Evolutionary conservation across 2,329 filamentous ascomycete species (phyloP).

Genomic region (Ophiostoma triangulosporum): DNA sequence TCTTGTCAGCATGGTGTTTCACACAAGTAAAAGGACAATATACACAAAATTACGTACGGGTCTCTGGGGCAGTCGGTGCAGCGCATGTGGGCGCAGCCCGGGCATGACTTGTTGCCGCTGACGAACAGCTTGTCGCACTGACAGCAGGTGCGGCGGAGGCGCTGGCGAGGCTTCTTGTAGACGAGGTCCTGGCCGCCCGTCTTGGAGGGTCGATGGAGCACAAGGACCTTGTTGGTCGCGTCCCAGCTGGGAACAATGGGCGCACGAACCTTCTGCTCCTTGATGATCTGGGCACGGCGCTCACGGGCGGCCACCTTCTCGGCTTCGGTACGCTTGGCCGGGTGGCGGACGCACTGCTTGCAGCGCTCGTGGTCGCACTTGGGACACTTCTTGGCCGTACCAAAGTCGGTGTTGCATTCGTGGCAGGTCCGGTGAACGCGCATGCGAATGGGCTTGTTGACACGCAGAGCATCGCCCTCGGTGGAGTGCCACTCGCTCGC

Average conservation of each 20-base stretch:
- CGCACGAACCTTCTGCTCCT: constrained; percentile 44
- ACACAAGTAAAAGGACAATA: neutral
- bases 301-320: constrained; percentile 39
- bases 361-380: constrained; percentile 71
- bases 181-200: constrained; percentile 57
- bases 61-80: constrained; percentile 73
- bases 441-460: constrained; percentile 67
- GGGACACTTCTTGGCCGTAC: constrained; percentile 56
- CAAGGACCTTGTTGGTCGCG: constrained; percentile 29
- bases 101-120: constrained; percentile 47
- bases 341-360: constrained; percentile 65
- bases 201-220: constrained; percentile 50
- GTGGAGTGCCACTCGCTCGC: constrained; percentile 38
- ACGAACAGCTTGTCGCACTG: constrained; percentile 53
- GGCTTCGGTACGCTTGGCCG: constrained; percentile 47
- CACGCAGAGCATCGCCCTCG: constrained; percentile 44
- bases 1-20: constrained; percentile 3
- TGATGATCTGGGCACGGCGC: constrained; percentile 27
- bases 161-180: constrained; percentile 57
- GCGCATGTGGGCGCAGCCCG: constrained; percentile 54
- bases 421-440: constrained; percentile 71
- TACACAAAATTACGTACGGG: constrained; percentile 42
- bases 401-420: constrained; percentile 62
- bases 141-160: constrained; percentile 65
- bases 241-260: constrained; percentile 39